Base-by-base conservation (phyloP, 306 rosid species). In the Neltuma alba region DNA sequence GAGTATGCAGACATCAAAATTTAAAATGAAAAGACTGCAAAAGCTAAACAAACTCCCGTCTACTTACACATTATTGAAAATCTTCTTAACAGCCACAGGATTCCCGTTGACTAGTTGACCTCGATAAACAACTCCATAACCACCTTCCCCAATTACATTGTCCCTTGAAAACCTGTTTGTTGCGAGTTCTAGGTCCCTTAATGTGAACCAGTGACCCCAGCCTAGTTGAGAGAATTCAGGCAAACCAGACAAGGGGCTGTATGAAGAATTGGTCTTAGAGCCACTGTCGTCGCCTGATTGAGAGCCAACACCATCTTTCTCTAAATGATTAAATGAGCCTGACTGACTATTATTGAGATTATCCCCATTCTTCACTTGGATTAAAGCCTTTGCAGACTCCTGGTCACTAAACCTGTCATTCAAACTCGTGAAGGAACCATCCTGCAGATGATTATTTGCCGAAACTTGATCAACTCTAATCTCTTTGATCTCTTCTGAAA, bases 121-220 rank as follows among this genome's bases (percentile, higher is more conserved):
- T 66, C 63, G 90, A 82, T 91, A 92, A 81, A 94, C 98, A 81
- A 91, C 82, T 76, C 98, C 98, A 80, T 94, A 94, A 41, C 98
- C 98, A 28, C 98, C 98, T 88, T 94, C 98, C 48, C 98, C 98
- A 20, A 94, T 91, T 68, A 94, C 82, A 86, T 92, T 92, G 69
- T 89, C 97, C 50, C 86, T 88, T 2, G 97, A 87, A 89, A 94
- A 94, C 82, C 88, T 79, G 80, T 81, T 88, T 62, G 98, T 94
- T 72, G 98, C 97, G 76, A 87, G 88, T 81, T 94, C 98, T 33
- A 94, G 89, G 88, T 94, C 98, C 78, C 98, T 82, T 63, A 94
- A 74, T 42, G 97, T 94, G 86, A 94, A 94, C 98, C 98, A 94
- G 81, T 94, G 98, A 77, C 98, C 98, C 97, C 97, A 94, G 77